phyloP scores from a whole-genome alignment of 192 early-diverging fungal genomes.

The Coemansia sp. region DNA sequence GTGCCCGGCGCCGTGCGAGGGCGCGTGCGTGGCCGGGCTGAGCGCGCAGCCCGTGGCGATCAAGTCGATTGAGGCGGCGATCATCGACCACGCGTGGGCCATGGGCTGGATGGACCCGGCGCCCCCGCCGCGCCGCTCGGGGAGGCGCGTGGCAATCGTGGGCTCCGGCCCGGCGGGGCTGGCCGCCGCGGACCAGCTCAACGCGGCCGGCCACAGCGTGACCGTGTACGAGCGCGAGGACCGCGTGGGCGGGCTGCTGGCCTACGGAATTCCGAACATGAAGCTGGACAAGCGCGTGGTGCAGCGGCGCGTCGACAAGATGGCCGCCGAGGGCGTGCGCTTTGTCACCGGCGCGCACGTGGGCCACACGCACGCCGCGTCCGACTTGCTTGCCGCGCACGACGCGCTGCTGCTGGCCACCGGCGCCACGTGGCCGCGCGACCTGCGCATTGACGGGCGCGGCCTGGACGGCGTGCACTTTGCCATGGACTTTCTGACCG shows the following conservation, averaged over 20 bases:
- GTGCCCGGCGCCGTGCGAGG: constrained; percentile 97
- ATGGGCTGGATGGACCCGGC: constrained; percentile 95
- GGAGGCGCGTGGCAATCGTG: constrained; percentile 80
- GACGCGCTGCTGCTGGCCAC: constrained; percentile 87
- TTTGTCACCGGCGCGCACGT: constrained; percentile 88
- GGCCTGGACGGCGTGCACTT: constrained; percentile 90
- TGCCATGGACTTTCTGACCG: constrained; percentile 96
- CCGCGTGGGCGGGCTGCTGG: constrained; percentile 89
- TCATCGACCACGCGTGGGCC: constrained; percentile 95
- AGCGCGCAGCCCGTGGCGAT: constrained; percentile 92
- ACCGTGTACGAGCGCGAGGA: constrained; percentile 98
- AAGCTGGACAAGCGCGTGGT: constrained; percentile 97
- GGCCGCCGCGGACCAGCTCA: constrained; percentile 94
- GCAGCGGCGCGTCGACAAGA: constrained; percentile 87
- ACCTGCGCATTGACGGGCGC: constrained; percentile 84
- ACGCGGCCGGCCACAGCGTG: constrained; percentile 91
- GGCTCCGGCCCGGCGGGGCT: constrained; percentile 97
- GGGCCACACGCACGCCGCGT: constrained; percentile 75
- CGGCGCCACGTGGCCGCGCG: constrained; percentile 97
- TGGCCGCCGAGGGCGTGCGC: constrained; percentile 89
- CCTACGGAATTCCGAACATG: constrained; percentile 99
- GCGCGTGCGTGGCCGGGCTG: constrained; percentile 93
- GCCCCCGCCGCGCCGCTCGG: constrained; percentile 75
- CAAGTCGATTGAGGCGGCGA: constrained; percentile 96
- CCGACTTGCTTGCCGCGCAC: constrained; percentile 59